Conservation (phyloP, 768 basidiomycete species). For the Boletus rubroflammeus region DNA sequence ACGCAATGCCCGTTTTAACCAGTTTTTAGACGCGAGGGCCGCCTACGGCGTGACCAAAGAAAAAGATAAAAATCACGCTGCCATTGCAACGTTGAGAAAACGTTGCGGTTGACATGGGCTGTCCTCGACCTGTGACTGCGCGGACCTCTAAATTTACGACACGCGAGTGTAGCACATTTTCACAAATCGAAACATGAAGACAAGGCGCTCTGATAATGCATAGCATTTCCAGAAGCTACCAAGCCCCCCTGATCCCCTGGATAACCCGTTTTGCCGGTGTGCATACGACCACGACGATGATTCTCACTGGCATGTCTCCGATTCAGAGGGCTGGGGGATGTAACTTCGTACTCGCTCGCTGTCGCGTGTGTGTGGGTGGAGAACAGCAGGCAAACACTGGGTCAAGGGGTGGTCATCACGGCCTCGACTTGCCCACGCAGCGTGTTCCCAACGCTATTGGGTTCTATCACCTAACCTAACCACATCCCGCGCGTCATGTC, state of each 20-base stretch:
- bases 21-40: neutral
- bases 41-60: slow-evolving; percentile 8
- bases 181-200: neutral
- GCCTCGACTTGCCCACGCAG: slow-evolving; percentile 1
- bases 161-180: neutral
- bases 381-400: slow-evolving; percentile 7
- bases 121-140: slow-evolving; percentile 12
- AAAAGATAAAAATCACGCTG: slow-evolving; percentile 9
- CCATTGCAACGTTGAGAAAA: slow-evolving; percentile 31
- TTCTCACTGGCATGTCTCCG: neutral
- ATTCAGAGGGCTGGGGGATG: too few relatives aligned
- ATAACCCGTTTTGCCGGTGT: neutral
- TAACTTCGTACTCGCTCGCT: too few relatives aligned
- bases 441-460: slow-evolving; percentile 17
- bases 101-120: slow-evolving; percentile 24
- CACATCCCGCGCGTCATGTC: slow-evolving; percentile 8
- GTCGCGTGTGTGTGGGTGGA: neutral
- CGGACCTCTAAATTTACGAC: slow-evolving; percentile 11
- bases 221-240: neutral
- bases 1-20: slow-evolving; percentile 12
- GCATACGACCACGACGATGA: neutral
- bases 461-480: neutral
- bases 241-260: neutral
- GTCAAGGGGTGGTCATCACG: slow-evolving; percentile 14
- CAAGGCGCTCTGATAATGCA: neutral